Conservation (phyloP, 2,329 filamentous ascomycete species). For the Bipolaris oryzae region DNA sequence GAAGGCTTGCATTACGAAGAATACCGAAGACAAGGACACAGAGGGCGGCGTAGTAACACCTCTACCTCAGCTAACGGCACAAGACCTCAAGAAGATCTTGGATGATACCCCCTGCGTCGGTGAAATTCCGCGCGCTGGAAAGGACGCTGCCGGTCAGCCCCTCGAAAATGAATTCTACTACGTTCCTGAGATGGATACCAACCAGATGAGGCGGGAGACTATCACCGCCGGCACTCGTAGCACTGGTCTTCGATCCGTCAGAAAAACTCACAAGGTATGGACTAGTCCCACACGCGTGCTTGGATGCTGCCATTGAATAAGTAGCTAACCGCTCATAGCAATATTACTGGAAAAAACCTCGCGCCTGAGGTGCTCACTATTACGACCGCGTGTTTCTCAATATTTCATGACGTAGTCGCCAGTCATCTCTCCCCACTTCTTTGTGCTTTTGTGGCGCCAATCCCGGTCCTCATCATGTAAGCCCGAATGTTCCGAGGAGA, state of each 20-base stretch:
- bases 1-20: conserved; percentile 44
- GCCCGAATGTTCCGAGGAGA: too few species aligned
- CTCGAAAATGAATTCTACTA: conserved; percentile 99
- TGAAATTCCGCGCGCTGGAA: conserved; percentile 86
- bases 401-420: background rate
- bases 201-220: conserved; percentile 77
- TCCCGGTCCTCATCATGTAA: background rate
- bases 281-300: background rate
- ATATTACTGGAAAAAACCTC: conserved; percentile 74
- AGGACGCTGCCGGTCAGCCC: conserved; percentile 91
- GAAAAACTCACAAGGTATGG: conserved; percentile 95
- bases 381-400: background rate
- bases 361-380: conserved; percentile 30
- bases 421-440: background rate
- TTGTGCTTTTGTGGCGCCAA: background rate
- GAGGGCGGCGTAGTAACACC: conserved; percentile 28
- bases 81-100: conserved; percentile 71
- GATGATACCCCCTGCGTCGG: conserved; percentile 80
- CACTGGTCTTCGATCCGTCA: conserved; percentile 84
- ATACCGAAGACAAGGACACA: conserved; percentile 26
- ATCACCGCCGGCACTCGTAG: conserved; percentile 87
- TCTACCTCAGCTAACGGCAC: conserved; percentile 37
- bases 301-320: background rate
- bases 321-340: conserved; percentile 55
- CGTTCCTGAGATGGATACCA: conserved; percentile 81